phyloP scores from a whole-genome alignment of 805 yeast genomes.

The Komagataella pastoris region DNA sequence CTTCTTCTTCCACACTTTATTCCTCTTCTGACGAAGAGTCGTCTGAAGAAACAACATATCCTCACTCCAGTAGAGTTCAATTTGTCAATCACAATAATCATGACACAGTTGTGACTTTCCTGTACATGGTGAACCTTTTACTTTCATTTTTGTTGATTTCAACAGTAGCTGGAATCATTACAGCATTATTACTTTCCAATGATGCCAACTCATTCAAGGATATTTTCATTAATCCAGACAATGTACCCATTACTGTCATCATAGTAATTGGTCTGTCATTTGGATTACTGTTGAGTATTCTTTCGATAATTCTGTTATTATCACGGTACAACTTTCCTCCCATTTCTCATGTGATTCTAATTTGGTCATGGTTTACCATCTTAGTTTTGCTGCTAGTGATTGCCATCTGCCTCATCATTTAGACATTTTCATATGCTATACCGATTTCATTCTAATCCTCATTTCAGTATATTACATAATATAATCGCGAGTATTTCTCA shows the following conservation, averaged over 20 bases:
- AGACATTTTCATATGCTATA: background rate
- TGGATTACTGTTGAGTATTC: background rate
- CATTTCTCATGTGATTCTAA: background rate
- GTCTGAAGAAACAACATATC: background rate
- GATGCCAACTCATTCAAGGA: background rate
- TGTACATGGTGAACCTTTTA: constrained; percentile 1
- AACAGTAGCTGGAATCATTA: background rate
- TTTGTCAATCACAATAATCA: background rate
- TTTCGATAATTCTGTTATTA: background rate
- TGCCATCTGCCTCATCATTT: background rate
- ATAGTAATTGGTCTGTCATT: background rate
- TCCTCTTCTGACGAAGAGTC: background rate
- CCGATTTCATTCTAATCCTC: background rate
- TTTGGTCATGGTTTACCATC: background rate
- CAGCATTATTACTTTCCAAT: background rate
- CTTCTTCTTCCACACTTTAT: background rate
- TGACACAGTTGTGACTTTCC: constrained; percentile 2
- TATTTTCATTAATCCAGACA: background rate
- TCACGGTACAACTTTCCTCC: background rate
- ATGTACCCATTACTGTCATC: background rate
- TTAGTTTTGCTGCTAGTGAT: background rate
- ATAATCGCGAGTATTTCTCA: background rate
- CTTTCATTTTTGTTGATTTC: constrained; percentile 2
- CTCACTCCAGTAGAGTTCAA: background rate
- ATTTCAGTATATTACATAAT: background rate